These are phyloP conservation scores for Rhypophila decipiens DNA, from an alignment of 495 filamentous ascomycete species.

Conservation along the genomic window DNA sequence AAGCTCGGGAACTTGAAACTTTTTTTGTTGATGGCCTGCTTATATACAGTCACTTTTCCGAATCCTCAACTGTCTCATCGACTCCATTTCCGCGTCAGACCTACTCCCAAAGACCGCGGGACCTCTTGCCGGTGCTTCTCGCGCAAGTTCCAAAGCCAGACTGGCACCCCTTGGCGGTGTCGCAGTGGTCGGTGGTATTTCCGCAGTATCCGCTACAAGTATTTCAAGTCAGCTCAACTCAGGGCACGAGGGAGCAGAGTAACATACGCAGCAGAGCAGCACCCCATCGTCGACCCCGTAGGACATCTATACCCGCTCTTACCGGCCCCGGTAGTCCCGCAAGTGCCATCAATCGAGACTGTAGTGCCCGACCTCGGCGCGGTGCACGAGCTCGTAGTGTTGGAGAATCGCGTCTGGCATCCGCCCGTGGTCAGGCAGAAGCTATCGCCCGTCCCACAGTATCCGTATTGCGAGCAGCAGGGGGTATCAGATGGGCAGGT, in stretches of 20 bases:
- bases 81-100: no score
- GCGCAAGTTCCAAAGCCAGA: constrained; percentile 23
- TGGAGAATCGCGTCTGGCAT: constrained; percentile 29
- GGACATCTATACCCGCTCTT: constrained; percentile 29
- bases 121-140: constrained; percentile 3
- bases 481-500: constrained; percentile 24
- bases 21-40: no score
- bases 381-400: constrained; percentile 21
- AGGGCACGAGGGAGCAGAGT: neutral
- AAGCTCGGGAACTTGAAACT: no score
- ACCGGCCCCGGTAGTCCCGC: constrained; percentile 22
- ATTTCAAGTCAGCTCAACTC: neutral
- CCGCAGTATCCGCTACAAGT: constrained; percentile 29
- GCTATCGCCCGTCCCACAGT: constrained; percentile 28
- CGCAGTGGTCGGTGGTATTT: constrained; percentile 27
- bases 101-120: neutral
- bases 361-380: constrained; percentile 21
- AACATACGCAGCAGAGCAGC: constrained; percentile 27
- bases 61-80: no score
- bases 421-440: constrained; percentile 29
- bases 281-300: constrained; percentile 14
- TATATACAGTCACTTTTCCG: no score
- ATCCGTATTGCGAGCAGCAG: constrained; percentile 31
- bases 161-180: constrained; percentile 24
- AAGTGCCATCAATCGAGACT: constrained; percentile 29